phyloP scores from a whole-genome alignment of 2,329 filamentous ascomycete genomes.

The Fusarium oxysporum region DNA sequence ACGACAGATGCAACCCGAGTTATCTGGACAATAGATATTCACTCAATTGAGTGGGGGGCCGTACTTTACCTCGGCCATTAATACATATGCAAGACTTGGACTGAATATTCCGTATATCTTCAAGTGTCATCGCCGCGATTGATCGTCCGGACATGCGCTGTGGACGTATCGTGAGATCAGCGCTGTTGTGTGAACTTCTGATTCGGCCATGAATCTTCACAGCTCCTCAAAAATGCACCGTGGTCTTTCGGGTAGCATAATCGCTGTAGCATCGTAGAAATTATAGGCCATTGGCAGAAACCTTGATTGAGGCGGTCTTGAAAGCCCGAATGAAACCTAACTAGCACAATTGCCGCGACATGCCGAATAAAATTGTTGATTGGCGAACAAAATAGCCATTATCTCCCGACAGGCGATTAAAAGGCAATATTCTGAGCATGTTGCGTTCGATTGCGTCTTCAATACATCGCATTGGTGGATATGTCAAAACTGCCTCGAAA shows the following conservation, averaged over 20 bases:
- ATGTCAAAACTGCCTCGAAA: constrained; percentile 10
- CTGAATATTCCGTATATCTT: not conserved
- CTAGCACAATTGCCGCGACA: constrained; percentile 23
- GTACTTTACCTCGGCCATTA: constrained; percentile 2
- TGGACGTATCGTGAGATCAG: constrained; percentile 29
- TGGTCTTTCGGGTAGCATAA: not conserved
- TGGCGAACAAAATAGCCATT: constrained; percentile 15
- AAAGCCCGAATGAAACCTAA: constrained; percentile 31
- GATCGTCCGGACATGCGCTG: constrained; percentile 20
- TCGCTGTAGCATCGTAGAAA: constrained; percentile 6
- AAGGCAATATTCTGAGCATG: constrained; percentile 18
- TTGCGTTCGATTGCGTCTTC: constrained; percentile 32
- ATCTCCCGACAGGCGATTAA: constrained; percentile 17
- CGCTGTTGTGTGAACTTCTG: constrained; percentile 24
- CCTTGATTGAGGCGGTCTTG: constrained; percentile 23
- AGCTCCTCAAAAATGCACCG: constrained; percentile 4
- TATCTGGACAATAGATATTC: constrained; percentile 15
- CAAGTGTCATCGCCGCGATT: not conserved
- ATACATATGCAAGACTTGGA: not conserved
- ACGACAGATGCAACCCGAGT: constrained; percentile 25
- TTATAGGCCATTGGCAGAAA: constrained; percentile 11
- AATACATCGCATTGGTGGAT: constrained; percentile 8
- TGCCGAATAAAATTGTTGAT: constrained; percentile 21
- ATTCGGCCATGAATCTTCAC: constrained; percentile 1
- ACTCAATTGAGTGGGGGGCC: constrained; percentile 19